Conservation (phyloP, 768 basidiomycete genomes). For the Pisolithus microcarpus region DNA sequence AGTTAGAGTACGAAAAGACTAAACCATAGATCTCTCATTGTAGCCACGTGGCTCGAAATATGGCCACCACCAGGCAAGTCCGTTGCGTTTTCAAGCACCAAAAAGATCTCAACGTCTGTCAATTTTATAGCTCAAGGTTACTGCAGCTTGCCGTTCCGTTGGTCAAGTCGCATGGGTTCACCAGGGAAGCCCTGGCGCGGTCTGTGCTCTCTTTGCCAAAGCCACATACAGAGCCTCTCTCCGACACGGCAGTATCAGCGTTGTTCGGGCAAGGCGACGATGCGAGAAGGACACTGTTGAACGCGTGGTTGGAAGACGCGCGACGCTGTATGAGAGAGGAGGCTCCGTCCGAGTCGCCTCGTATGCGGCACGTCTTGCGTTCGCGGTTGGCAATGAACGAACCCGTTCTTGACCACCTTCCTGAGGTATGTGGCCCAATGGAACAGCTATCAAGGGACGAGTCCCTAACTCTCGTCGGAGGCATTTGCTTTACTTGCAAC, state of each 20-base stretch:
- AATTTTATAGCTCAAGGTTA: conserved; percentile 26
- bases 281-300: conserved; percentile 56
- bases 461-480: conserved; percentile 30
- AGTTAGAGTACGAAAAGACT: background rate
- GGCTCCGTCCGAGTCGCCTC: conserved; percentile 5
- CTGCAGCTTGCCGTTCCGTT: conserved; percentile 59
- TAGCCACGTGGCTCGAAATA: background rate
- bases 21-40: no score
- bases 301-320: conserved; percentile 72
- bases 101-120: background rate
- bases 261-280: conserved; percentile 67
- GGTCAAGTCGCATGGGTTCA: conserved; percentile 63
- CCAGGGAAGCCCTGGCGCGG: conserved; percentile 58
- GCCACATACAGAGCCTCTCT: conserved; percentile 51
- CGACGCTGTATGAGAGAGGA: conserved; percentile 39
- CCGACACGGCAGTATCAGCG: conserved; percentile 62
- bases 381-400: conserved; percentile 59
- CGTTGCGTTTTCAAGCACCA: background rate
- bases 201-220: conserved; percentile 51
- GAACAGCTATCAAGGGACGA: background rate
- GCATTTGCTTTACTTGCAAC: conserved; percentile 66
- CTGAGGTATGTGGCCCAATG: conserved; percentile 46
- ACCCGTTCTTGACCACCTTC: conserved; percentile 54
- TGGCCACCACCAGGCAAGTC: conserved; percentile 15
- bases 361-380: conserved; percentile 45